A percentile compares a stretch with the other conserved stretches of the same genome.
Conservation (phyloP, 1,284 basidiomycete species). For the Pisolithus thermaeus region DNA sequence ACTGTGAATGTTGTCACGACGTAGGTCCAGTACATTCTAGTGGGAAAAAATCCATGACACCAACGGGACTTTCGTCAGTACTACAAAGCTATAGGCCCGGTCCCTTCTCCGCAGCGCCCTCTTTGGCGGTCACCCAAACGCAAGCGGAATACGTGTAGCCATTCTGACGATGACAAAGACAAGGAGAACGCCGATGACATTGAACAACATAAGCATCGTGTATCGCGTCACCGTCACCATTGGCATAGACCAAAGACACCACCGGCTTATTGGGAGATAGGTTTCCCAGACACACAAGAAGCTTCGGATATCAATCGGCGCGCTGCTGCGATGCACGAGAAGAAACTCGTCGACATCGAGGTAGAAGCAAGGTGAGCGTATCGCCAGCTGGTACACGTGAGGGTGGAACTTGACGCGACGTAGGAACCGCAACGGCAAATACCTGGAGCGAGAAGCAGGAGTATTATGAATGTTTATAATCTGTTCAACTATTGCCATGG, state of each 20-base stretch:
- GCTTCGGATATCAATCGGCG: slow-evolving; percentile 65
- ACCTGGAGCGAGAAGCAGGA: slow-evolving; percentile 14
- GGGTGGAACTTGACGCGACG: slow-evolving; percentile 7
- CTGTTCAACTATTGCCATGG: slow-evolving; percentile 4
- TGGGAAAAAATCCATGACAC: not conserved
- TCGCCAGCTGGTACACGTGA: not conserved
- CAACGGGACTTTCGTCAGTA: slow-evolving; percentile 47
- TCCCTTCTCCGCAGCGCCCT: slow-evolving; percentile 64
- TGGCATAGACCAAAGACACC: slow-evolving; percentile 74
- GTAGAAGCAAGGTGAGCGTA: slow-evolving; percentile 47
- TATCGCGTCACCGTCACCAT: slow-evolving; percentile 74
- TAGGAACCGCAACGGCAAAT: slow-evolving; percentile 24
- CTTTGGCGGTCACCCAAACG: slow-evolving; percentile 59
- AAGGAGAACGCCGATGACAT: slow-evolving; percentile 31
- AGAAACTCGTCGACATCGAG: slow-evolving; percentile 53
- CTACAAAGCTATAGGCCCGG: slow-evolving; percentile 68
- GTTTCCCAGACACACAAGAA: slow-evolving; percentile 82
- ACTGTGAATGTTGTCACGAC: slow-evolving; percentile 81
- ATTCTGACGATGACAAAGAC: slow-evolving; percentile 6
- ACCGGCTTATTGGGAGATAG: slow-evolving; percentile 84
- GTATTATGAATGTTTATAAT: slow-evolving; percentile 11
- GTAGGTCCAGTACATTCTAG: slow-evolving; percentile 39
- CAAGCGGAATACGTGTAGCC: slow-evolving; percentile 11
- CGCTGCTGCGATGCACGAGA: slow-evolving; percentile 65
- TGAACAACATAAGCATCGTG: slow-evolving; percentile 60